These are phyloP conservation scores for Scleroderma bovista DNA, from an alignment of 768 basidiomycete genomes.

Conservation along the genomic window DNA sequence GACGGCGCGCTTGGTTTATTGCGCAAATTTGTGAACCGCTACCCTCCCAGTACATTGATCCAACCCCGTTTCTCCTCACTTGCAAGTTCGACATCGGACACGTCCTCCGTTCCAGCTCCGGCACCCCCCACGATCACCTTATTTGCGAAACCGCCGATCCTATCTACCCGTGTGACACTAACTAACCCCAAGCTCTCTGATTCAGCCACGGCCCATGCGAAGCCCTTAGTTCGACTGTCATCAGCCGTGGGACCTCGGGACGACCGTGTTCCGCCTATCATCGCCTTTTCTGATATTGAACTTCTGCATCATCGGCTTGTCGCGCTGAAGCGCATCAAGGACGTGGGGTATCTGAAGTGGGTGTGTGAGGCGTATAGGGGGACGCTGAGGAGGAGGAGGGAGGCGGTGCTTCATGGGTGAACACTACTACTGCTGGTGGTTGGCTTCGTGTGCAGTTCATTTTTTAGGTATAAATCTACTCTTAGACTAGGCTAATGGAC, in stretches of 20 bases:
- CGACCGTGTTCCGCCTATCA: constrained; percentile 72
- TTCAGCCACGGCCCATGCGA: constrained; percentile 25
- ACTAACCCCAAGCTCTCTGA: constrained; percentile 10
- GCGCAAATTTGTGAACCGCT: constrained; percentile 54
- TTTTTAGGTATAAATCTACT: no score
- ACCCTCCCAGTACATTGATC: constrained; percentile 53
- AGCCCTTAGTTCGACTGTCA: constrained; percentile 70
- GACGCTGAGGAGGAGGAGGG: constrained; percentile 56
- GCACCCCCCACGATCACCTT: constrained; percentile 11
- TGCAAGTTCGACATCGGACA: background rate
- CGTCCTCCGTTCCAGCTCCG: background rate
- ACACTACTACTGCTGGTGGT: no score
- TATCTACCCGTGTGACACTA: constrained; percentile 56
- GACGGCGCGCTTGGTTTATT: constrained; percentile 53
- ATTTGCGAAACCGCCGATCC: constrained; percentile 41
- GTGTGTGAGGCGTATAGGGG: constrained; percentile 68
- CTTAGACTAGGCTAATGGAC: no score
- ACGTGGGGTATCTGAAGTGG: constrained; percentile 68
- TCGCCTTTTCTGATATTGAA: constrained; percentile 76
- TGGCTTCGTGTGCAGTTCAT: no score
- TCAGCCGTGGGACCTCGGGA: constrained; percentile 58
- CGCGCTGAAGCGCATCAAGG: constrained; percentile 33
- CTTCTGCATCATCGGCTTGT: constrained; percentile 71
- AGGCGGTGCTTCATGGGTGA: constrained; percentile 16
- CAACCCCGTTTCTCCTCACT: constrained; percentile 20